A percentile compares a stretch with the other conserved stretches of the same genome.
phyloP scores from a whole-genome alignment of 768 basidiomycete species.

The Mycena capillaripes region DNA sequence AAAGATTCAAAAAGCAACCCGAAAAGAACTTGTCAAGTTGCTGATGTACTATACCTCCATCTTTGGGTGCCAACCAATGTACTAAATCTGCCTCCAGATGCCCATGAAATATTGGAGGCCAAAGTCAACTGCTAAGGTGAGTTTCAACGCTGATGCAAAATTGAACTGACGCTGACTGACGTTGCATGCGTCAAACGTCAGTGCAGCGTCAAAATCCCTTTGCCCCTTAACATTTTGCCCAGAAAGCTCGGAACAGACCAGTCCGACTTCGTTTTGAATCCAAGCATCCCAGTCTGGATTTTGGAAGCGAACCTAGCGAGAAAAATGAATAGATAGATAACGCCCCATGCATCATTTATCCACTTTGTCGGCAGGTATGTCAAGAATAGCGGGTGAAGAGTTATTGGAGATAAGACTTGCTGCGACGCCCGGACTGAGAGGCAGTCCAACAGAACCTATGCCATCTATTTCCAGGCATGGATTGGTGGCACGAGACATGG shows the following conservation, averaged over 20 bases:
- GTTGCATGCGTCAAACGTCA: too few relatives aligned
- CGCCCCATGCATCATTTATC: background rate
- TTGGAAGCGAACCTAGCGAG: background rate
- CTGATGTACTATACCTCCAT: too few relatives aligned
- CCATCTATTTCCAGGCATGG: constrained; percentile 12
- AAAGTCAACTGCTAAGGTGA: too few relatives aligned
- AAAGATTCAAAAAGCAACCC: too few relatives aligned
- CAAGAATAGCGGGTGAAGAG: background rate
- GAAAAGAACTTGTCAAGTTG: too few relatives aligned
- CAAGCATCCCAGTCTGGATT: constrained; percentile 13
- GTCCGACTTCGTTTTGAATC: background rate
- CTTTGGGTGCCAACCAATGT: too few relatives aligned
- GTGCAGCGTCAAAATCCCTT: too few relatives aligned
- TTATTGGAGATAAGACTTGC: background rate
- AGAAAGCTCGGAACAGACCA: background rate
- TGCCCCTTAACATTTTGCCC: background rate
- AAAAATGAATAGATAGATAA: background rate
- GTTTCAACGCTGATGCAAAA: too few relatives aligned
- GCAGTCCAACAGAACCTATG: background rate
- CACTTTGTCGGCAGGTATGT: background rate
- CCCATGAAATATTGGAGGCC: too few relatives aligned
- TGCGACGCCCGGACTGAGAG: background rate
- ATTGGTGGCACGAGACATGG: background rate
- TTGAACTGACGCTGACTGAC: too few relatives aligned
- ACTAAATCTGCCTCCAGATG: too few relatives aligned